Evolutionary conservation across 192 early-diverging fungal species (phyloP), one percentile per base, ranked within the genome.

Genomic region (Gaertneriomyces semiglobifer): DNA sequence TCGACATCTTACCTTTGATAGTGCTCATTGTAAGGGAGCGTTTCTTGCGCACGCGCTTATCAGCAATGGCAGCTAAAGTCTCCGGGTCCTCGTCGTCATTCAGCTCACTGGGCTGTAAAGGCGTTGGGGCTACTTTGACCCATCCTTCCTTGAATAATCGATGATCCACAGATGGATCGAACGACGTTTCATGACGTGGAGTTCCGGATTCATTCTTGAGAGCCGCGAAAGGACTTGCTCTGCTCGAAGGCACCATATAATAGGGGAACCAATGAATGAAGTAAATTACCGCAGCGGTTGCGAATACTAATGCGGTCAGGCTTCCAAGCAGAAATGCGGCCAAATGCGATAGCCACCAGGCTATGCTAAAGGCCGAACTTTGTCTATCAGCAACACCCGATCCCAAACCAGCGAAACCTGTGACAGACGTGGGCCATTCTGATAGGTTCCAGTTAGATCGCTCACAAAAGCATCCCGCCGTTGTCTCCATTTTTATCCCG

Each of bases 141-240:
- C 77, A 78, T 16, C 76, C 76, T 20, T 63, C 39, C 52, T 65
- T 77, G 46, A 42, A 43, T 12, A 77, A 55, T 39, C 74, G 71
- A 39, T 62, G 59, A 53, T 67, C 65, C 25, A 33, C 25, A 33
- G 25, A 33, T 20, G 55, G 55, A 57, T 57, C 55, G 20, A 52
- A 52, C 25, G 25, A 50, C 16, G 48, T n/a, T n/a, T 12, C 48
- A 50, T n/a, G 16, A 50, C 14, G 14, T 50, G 14, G 48, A 18
- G 48, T 50, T 20, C 56, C 16, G 2, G 18, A 58, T 18, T 50
- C 48, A 18, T 50, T 18, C 48, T 50, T 12, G 12, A 50, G 18
- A 2, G 48, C 18, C 18, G 55, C 55, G 12, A 18, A 11, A 14
- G 25, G 10, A 11, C 10, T 16, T 63, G 47, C 47, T 53, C 8